Percentiles rank a stretch among this genome's conserved stretches.
Evolutionary conservation across 1,284 basidiomycete species (phyloP).

Genomic region (Phellopilus nigrolimitatus): DNA sequence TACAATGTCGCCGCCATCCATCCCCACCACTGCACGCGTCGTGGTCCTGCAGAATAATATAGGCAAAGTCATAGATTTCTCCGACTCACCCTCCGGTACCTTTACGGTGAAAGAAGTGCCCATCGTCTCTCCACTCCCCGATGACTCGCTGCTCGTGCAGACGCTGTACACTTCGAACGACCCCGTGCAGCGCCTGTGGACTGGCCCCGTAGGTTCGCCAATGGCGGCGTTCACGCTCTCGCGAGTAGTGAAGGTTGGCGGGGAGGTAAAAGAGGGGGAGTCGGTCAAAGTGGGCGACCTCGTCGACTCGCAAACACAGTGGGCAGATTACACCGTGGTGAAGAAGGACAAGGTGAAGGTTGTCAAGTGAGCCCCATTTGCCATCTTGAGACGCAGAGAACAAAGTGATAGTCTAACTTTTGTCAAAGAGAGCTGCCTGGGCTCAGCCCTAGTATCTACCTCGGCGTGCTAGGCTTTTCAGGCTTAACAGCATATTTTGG

Average conservation of each 20-base stretch:
- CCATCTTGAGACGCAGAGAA: background rate
- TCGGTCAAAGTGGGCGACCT: constrained; percentile 26
- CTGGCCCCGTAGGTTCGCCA: constrained; percentile 25
- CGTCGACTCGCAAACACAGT: constrained; percentile 23
- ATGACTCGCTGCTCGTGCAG: constrained; percentile 16
- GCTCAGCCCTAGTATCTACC: constrained; percentile 23
- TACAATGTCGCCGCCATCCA: no score
- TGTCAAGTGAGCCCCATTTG: constrained; percentile 5
- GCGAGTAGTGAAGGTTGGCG: constrained; percentile 25
- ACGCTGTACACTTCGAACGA: constrained; percentile 19
- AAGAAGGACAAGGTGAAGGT: constrained; percentile 12
- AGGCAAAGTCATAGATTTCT: constrained; percentile 9
- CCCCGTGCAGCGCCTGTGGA: constrained; percentile 18
- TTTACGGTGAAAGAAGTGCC: constrained; percentile 16
- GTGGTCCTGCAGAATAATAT: constrained; percentile 16
- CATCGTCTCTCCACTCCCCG: constrained; percentile 13
- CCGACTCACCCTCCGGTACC: constrained; percentile 5
- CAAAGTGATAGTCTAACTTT: background rate
- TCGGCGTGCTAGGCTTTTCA: constrained; percentile 28
- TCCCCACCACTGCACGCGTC: constrained; percentile 3
- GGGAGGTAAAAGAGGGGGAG: constrained; percentile 1
- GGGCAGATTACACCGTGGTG: constrained; percentile 29
- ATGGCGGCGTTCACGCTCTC: constrained; percentile 23
- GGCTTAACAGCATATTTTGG: constrained; percentile 32
- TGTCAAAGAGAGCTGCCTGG: constrained; percentile 11